These are phyloP conservation scores for Metschnikowia lunata DNA, from an alignment of 805 yeast genomes.

Conservation along the genomic window DNA sequence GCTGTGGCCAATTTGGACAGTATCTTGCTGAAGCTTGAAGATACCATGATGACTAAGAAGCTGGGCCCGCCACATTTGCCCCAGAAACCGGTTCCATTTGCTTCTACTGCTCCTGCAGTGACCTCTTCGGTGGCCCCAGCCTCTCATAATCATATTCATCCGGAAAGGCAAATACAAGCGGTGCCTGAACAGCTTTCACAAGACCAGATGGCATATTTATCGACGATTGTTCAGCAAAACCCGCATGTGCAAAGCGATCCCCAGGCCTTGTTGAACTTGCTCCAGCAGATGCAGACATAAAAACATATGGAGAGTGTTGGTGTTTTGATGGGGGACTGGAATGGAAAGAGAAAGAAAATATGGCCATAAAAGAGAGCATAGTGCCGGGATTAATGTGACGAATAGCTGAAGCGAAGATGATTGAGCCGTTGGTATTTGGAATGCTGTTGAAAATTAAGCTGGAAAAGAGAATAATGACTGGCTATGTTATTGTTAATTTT, in stretches of 20 bases:
- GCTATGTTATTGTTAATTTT: no score
- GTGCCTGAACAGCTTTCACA: slow-evolving; percentile 9
- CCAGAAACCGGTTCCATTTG: slow-evolving; percentile 1
- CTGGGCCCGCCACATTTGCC: slow-evolving; percentile 4
- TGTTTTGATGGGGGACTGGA: no score
- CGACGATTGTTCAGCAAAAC: slow-evolving; percentile 16
- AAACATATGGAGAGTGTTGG: no score
- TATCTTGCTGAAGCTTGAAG: slow-evolving; percentile 23
- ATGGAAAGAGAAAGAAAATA: no score
- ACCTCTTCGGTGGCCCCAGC: not conserved
- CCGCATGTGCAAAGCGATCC: slow-evolving; percentile 17
- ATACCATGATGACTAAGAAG: not conserved
- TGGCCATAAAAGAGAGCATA: no score
- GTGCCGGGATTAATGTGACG: no score
- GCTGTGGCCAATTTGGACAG: slow-evolving; percentile 18
- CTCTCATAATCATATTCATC: not conserved
- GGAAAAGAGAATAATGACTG: no score
- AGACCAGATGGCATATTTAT: slow-evolving; percentile 14
- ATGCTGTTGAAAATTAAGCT: no score
- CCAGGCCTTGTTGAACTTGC: slow-evolving; percentile 15
- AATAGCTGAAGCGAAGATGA: no score
- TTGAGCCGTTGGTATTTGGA: no score
- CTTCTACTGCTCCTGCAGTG: not conserved
- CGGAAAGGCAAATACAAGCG: not conserved
- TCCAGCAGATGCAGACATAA: slow-evolving; percentile 14